phyloP scores from a whole-genome alignment of 2,329 filamentous ascomycete species.

The Scedosporium aurantiacum region DNA sequence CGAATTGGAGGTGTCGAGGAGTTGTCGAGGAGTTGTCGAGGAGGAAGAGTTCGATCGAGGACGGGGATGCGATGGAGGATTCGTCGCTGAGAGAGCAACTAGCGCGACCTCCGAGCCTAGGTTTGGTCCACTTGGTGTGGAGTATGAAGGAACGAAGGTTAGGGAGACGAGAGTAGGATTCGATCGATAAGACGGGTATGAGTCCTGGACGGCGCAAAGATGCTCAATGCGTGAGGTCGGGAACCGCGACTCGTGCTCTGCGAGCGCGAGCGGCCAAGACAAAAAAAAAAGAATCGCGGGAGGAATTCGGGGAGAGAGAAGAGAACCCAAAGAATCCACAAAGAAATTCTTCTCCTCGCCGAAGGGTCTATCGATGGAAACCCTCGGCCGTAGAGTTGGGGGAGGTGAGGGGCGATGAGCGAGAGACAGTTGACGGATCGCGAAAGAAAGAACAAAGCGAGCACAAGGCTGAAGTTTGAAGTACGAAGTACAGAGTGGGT shows the following conservation, averaged over 20 bases:
- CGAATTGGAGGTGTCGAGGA: not conserved
- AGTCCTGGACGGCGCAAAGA: no score
- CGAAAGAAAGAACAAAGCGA: not conserved
- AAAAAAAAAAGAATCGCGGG: not conserved
- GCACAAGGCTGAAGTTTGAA: conserved; percentile 5
- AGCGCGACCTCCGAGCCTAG: no score
- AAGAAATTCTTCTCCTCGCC: conserved; percentile 4
- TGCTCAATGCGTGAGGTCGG: not conserved
- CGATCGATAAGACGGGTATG: no score
- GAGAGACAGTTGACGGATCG: not conserved
- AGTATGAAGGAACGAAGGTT: no score
- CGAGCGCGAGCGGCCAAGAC: not conserved
- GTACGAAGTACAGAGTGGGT: not conserved
- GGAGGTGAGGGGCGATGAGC: not conserved
- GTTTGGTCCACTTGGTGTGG: no score
- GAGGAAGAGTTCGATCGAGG: not conserved
- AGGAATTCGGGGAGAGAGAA: not conserved
- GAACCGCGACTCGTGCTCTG: no score
- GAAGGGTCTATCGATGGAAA: conserved; percentile 1
- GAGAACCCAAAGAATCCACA: conserved; percentile 2
- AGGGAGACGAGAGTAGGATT: no score
- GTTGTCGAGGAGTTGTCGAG: no score
- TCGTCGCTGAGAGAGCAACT: no score
- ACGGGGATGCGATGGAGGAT: no score
- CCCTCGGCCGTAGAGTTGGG: not conserved